Conservation (phyloP, 2,329 filamentous ascomycete species). For the Phialophora verrucosa region DNA sequence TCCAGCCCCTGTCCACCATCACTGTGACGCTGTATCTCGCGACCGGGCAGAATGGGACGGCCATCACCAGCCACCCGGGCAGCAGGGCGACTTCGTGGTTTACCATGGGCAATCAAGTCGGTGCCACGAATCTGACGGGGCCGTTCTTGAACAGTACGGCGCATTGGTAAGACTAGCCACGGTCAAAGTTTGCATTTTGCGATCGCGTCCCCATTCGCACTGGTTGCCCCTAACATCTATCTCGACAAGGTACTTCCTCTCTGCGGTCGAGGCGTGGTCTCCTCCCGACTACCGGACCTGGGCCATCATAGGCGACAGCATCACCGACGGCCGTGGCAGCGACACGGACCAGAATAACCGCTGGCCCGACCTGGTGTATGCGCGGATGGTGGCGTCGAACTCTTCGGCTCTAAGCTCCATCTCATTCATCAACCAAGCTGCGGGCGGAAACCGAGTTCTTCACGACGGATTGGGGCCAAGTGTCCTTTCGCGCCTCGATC, state of each 20-base stretch:
- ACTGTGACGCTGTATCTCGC: conserved; percentile 65
- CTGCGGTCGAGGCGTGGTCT: conserved; percentile 61
- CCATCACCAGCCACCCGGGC: conserved; percentile 69
- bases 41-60: conserved; percentile 61
- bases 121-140: conserved; percentile 55
- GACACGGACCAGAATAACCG: conserved; percentile 65
- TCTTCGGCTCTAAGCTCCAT: conserved; percentile 52
- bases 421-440: conserved; percentile 68
- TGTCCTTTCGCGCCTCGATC: conserved; percentile 64
- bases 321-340: conserved; percentile 68
- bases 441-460: conserved; percentile 71
- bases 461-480: conserved; percentile 67
- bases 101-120: conserved; percentile 62
- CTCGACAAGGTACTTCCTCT: conserved; percentile 63
- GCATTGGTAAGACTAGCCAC: conserved; percentile 48
- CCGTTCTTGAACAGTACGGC: conserved; percentile 47
- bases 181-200: not conserved
- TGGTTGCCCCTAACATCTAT: not conserved
- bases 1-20: conserved; percentile 59
- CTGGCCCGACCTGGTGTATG: conserved; percentile 65
- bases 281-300: conserved; percentile 54
- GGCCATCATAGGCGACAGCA: conserved; percentile 66
- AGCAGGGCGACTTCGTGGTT: conserved; percentile 68
- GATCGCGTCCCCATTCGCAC: too few species aligned
- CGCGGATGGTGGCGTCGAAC: conserved; percentile 56